Evolutionary conservation across 176 grass and related monocot species (phyloP).

Genomic region (Puccinellia tenuiflora): DNA sequence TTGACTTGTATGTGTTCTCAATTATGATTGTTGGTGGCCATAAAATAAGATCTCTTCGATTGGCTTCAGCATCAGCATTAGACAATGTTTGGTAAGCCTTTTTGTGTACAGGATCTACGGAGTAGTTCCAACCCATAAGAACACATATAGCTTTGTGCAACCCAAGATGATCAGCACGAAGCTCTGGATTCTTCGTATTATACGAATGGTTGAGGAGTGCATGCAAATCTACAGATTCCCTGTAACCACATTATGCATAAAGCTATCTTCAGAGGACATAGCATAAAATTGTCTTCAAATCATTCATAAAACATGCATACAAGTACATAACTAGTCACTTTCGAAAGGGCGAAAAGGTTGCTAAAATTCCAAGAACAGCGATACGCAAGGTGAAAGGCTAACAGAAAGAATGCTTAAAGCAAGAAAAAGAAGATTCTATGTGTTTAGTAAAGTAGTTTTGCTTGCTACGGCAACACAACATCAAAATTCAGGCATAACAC

Average conservation of each 20-base stretch:
- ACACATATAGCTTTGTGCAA: constrained; percentile 96
- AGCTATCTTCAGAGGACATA: not conserved
- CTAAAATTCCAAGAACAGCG: not conserved
- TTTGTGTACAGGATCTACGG: constrained; percentile 63
- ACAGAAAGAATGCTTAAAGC: constrained; percentile 1
- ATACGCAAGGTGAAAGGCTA: no score
- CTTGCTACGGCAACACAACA: not conserved
- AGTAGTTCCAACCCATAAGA: constrained; percentile 92
- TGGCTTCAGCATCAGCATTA: constrained; percentile 66
- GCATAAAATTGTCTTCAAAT: not conserved
- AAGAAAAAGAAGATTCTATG: not conserved
- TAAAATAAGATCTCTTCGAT: constrained; percentile 80
- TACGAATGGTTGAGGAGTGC: constrained; percentile 76
- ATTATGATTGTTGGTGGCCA: constrained; percentile 90
- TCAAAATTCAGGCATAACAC: not conserved
- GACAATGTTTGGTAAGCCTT: constrained; percentile 67
- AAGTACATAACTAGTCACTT: not conserved
- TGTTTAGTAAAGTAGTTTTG: not conserved
- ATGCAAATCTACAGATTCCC: constrained; percentile 73
- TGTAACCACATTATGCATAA: constrained; percentile 42
- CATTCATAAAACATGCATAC: not conserved
- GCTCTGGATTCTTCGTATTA: constrained; percentile 63
- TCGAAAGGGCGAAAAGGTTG: not conserved
- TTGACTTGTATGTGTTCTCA: constrained; percentile 73
- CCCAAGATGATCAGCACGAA: constrained; percentile 81